Evolutionary conservation across 257 asterid species (phyloP).

Genomic region (Gardenia jasminoides): DNA sequence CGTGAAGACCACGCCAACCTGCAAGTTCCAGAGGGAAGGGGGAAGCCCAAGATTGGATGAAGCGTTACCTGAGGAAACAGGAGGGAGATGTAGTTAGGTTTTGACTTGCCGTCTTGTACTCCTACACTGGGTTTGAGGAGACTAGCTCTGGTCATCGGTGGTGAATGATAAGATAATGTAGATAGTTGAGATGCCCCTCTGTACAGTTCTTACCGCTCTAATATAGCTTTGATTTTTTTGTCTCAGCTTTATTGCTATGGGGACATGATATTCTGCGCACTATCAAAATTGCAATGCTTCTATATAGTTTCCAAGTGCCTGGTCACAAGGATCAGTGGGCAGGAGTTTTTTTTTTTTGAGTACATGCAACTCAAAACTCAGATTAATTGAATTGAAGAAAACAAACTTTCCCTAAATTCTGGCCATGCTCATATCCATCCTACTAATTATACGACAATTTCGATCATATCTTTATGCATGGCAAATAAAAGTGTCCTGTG

Average conservation of each 20-base stretch:
- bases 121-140: background rate
- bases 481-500: background rate
- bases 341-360: no score
- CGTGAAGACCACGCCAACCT: background rate
- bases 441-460: background rate
- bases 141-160: slow-evolving; percentile 15
- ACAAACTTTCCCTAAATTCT: background rate
- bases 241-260: background rate
- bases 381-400: background rate
- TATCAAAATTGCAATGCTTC: background rate
- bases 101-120: background rate
- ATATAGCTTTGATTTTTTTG: slow-evolving; percentile 25
- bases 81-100: background rate
- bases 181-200: slow-evolving; percentile 24
- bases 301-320: no score
- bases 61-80: background rate
- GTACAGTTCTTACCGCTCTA: slow-evolving; percentile 33
- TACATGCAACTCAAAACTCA: background rate
- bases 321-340: background rate
- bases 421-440: background rate
- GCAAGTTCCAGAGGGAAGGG: background rate
- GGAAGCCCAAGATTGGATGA: background rate
- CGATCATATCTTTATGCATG: background rate
- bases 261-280: background rate
- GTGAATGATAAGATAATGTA: slow-evolving; percentile 19